These are phyloP conservation scores for Coemansia sp. DNA, from an alignment of 192 early-diverging fungal genomes.

Conservation along the genomic window DNA sequence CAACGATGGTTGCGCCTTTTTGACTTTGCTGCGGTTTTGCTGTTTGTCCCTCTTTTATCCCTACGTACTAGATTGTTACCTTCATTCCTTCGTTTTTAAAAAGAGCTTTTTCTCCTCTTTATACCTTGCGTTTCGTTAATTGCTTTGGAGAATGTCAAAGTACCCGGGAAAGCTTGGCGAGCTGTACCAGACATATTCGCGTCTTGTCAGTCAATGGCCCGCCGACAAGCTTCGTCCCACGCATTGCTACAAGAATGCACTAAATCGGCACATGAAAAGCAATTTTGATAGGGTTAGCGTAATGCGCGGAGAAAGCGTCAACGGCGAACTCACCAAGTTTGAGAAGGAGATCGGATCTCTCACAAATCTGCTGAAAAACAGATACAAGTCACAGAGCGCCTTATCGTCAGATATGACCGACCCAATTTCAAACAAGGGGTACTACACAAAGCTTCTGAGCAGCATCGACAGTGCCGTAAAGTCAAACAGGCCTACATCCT, in stretches of 20 bases:
- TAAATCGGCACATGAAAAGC: constrained; percentile 45
- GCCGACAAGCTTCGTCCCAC: constrained; percentile 68
- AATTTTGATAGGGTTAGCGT: constrained; percentile 34
- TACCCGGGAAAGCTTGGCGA: constrained; percentile 39
- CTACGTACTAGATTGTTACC: no score
- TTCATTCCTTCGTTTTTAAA: neutral
- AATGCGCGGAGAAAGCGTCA: constrained; percentile 30
- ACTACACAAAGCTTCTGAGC: constrained; percentile 38
- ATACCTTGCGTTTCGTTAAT: no score
- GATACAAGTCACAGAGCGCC: constrained; percentile 28
- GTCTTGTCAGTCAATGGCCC: constrained; percentile 64
- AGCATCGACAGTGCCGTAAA: constrained; percentile 41
- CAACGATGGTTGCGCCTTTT: no score
- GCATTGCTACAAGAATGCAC: constrained; percentile 64
- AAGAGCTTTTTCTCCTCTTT: neutral
- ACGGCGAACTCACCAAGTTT: constrained; percentile 12
- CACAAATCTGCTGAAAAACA: constrained; percentile 26
- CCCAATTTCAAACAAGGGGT: constrained; percentile 36
- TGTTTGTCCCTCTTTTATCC: no score
- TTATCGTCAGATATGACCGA: constrained; percentile 23
- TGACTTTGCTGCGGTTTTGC: no score
- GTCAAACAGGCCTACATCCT: constrained; percentile 20
- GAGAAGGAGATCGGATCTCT: constrained; percentile 32
- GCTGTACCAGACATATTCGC: constrained; percentile 63
- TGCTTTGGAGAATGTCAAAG: constrained; percentile 18